These are phyloP conservation scores for Ceratobasidium sp. DNA, from an alignment of 1,284 basidiomycete genomes.

Conservation along the genomic window DNA sequence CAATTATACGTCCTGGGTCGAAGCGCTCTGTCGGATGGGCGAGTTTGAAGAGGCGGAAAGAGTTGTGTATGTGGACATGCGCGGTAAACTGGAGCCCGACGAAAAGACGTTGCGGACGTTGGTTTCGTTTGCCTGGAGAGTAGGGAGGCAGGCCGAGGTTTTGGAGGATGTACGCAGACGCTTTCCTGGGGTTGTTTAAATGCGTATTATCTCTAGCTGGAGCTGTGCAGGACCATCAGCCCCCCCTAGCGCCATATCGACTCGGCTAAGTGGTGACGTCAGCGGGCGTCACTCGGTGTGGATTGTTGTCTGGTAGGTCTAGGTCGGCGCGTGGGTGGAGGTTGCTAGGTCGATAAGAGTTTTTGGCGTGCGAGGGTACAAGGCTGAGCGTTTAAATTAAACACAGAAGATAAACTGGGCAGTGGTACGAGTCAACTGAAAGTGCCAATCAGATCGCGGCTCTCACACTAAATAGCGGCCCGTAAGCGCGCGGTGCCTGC, in stretches of 20 bases:
- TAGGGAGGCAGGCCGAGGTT: constrained; percentile 31
- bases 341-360: too few relatives aligned
- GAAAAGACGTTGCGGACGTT: constrained; percentile 38
- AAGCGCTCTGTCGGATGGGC: constrained; percentile 36
- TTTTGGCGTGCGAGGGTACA: neutral
- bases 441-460: constrained; percentile 4
- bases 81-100: neutral
- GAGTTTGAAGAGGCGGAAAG: constrained; percentile 32
- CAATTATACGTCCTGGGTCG: constrained; percentile 38
- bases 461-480: neutral
- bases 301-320: neutral
- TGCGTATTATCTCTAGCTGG: neutral
- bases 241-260: neutral
- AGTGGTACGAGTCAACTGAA: neutral
- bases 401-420: neutral
- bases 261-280: constrained; percentile 20
- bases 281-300: neutral
- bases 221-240: constrained; percentile 21
- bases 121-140: constrained; percentile 36
- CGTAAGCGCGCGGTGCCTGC: constrained; percentile 7
- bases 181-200: constrained; percentile 28
- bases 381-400: neutral
- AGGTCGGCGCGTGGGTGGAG: neutral
- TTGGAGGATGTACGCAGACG: constrained; percentile 10
- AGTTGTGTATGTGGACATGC: constrained; percentile 39